These are phyloP conservation scores for Pseudocercospora fijiensis DNA, from an alignment of 2,329 filamentous ascomycete species.

Conservation along the genomic window DNA sequence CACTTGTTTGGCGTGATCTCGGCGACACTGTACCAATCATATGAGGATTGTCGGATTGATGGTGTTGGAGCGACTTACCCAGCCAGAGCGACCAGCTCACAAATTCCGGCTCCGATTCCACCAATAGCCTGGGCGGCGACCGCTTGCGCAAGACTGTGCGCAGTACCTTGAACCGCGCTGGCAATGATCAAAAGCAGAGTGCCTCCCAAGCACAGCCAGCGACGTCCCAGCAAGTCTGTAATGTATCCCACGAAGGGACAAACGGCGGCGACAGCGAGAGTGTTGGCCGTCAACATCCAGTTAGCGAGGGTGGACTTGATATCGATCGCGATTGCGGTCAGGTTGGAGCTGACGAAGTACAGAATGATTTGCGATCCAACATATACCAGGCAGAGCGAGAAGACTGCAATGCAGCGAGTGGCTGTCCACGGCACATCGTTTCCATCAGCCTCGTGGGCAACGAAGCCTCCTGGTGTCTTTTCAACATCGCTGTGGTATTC, in stretches of 20 bases:
- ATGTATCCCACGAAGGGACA: conserved; percentile 29
- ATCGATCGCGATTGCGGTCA: conserved; percentile 19
- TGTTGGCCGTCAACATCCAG: conserved; percentile 30
- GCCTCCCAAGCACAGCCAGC: conserved; percentile 23
- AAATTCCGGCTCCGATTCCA: conserved; percentile 27
- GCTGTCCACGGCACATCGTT: conserved; percentile 27
- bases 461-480: conserved; percentile 20
- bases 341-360: conserved; percentile 27
- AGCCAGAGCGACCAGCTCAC: conserved; percentile 26
- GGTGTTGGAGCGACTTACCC: conserved; percentile 17
- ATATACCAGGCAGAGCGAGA: conserved; percentile 27
- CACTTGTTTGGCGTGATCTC: conserved; percentile 28
- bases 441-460: conserved; percentile 15
- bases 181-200: conserved; percentile 24
- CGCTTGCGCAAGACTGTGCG: conserved; percentile 22
- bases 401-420: conserved; percentile 26
- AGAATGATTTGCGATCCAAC: conserved; percentile 29
- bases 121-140: conserved; percentile 27
- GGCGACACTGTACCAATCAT: conserved; percentile 17
- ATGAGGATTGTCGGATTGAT: not conserved
- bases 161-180: conserved; percentile 23
- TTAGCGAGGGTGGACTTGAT: conserved; percentile 23
- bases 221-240: conserved; percentile 26
- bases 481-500: conserved; percentile 23
- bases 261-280: conserved; percentile 29